A percentile compares a stretch with the other conserved stretches of the same genome.
These are phyloP conservation scores for Xylariaceae sp. DNA, from an alignment of 2,329 filamentous ascomycete genomes.

Conservation along the genomic window DNA sequence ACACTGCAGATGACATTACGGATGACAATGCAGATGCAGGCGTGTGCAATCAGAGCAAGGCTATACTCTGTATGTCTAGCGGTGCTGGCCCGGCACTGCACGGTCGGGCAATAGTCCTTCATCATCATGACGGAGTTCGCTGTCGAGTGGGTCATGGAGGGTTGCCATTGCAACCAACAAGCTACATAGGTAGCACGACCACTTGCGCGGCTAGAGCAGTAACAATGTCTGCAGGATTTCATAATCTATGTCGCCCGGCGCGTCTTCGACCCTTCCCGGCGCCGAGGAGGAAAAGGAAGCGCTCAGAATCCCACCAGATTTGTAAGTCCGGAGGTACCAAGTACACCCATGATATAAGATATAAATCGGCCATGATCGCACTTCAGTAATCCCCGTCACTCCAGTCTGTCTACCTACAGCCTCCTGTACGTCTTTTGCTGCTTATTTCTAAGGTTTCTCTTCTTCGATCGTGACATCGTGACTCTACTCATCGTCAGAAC, in stretches of 20 bases:
- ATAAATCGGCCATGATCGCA: not conserved
- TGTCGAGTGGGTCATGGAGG: conserved; percentile 4
- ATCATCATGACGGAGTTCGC: not conserved
- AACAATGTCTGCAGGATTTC: not conserved
- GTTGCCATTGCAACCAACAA: conserved; percentile 5
- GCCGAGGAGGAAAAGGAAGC: not conserved
- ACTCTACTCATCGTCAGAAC: not conserved
- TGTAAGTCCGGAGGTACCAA: not conserved
- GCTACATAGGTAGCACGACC: not conserved
- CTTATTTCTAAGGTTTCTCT: not conserved
- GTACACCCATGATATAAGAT: not conserved
- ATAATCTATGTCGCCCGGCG: not conserved
- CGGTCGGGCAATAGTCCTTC: not conserved
- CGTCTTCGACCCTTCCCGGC: not conserved
- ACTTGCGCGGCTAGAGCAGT: not conserved
- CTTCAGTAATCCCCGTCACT: not conserved
- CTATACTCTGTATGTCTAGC: too few relatives aligned
- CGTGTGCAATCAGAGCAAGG: too few relatives aligned
- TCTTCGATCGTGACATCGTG: not conserved
- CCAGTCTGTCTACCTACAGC: not conserved
- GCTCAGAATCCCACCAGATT: not conserved
- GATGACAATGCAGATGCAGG: too few relatives aligned
- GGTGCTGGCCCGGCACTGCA: not conserved
- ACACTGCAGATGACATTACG: too few relatives aligned
- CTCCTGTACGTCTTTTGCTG: not conserved